phyloP scores from a whole-genome alignment of 2,329 filamentous ascomycete species.

The Cercospora sojina region DNA sequence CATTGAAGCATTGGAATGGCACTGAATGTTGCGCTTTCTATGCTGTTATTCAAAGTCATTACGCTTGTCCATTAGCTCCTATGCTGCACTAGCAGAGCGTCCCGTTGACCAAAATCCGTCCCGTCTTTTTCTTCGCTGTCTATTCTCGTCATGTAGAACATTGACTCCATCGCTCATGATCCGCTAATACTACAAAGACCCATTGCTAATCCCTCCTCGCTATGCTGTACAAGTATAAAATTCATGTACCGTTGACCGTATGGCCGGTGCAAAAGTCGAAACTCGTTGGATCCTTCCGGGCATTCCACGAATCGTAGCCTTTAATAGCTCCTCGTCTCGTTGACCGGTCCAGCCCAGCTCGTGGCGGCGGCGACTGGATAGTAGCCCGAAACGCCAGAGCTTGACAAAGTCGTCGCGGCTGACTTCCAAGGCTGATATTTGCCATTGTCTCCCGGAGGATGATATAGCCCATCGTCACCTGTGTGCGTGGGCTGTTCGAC shows the following conservation, averaged over 20 bases:
- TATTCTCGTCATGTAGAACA: neutral
- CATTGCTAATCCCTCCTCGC: neutral
- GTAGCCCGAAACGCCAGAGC: neutral
- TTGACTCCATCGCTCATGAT: neutral
- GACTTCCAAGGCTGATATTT: neutral
- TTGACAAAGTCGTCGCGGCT: neutral
- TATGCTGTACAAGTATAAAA: neutral
- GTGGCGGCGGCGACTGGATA: slow-evolving; percentile 5
- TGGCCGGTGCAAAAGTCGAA: neutral
- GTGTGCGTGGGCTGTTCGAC: neutral
- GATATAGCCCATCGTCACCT: slow-evolving; percentile 7
- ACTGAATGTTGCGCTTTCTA: neutral
- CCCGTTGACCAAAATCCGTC: slow-evolving; percentile 4
- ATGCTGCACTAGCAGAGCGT: slow-evolving; percentile 31
- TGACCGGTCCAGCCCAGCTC: slow-evolving; percentile 13
- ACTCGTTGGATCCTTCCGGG: neutral
- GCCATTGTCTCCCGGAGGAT: slow-evolving; percentile 2
- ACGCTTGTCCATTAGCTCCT: slow-evolving; percentile 13
- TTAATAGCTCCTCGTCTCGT: slow-evolving; percentile 10
- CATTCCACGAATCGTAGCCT: slow-evolving; percentile 6
- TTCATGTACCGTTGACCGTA: neutral
- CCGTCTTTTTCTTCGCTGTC: neutral
- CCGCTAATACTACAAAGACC: neutral
- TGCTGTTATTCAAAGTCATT: neutral
- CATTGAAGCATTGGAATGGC: neutral